phyloP scores from a whole-genome alignment of 2,329 filamentous ascomycete species.

The Talaromyces albobiverticillius region DNA sequence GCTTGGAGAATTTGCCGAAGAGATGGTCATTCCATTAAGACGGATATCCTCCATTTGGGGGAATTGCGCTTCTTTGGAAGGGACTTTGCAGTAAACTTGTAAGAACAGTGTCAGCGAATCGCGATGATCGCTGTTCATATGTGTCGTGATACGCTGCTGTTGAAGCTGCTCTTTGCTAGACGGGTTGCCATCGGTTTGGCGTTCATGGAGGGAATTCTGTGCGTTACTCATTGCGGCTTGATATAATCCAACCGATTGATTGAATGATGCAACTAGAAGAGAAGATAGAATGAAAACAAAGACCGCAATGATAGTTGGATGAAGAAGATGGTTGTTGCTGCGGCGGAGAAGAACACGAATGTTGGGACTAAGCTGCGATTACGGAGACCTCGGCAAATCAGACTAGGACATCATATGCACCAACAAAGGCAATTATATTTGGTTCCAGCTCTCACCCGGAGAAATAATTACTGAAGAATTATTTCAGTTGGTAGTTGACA shows the following conservation, averaged over 20 bases:
- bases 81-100: conserved; percentile 64
- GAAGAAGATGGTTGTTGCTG: too few relatives aligned
- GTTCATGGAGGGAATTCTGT: background rate
- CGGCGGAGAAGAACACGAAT: too few relatives aligned
- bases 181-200: conserved; percentile 1
- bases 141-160: conserved; percentile 65
- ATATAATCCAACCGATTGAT: background rate
- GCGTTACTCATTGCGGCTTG: background rate
- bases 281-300: too few relatives aligned
- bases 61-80: conserved; percentile 53
- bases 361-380: too few relatives aligned
- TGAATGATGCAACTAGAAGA: too few relatives aligned
- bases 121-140: conserved; percentile 85
- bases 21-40: conserved; percentile 62
- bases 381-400: too few relatives aligned
- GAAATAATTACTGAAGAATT: too few relatives aligned
- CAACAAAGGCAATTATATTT: too few relatives aligned
- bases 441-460: too few relatives aligned
- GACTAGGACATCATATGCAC: too few relatives aligned
- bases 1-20: conserved; percentile 35
- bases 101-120: conserved; percentile 74
- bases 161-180: conserved; percentile 24
- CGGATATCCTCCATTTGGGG: conserved; percentile 65
- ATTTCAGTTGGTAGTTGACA: too few relatives aligned
- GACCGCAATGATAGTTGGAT: too few relatives aligned